These are phyloP conservation scores for Heterobasidion parviporum DNA, from an alignment of 1,284 basidiomycete species.

Conservation along the genomic window DNA sequence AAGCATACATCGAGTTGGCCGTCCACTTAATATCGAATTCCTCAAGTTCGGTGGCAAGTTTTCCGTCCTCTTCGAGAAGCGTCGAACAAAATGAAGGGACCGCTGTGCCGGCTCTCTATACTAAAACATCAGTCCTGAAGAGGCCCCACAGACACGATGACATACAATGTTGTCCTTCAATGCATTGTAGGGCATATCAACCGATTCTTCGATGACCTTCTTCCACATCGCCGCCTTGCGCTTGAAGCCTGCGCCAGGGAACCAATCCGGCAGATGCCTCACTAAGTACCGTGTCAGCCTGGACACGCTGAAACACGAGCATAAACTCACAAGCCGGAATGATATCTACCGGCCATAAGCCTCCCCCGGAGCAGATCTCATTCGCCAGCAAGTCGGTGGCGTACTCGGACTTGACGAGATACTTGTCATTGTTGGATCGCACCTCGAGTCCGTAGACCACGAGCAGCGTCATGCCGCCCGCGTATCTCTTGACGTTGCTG, in stretches of 20 bases:
- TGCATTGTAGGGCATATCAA: neutral
- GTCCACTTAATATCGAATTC: slow-evolving; percentile 7
- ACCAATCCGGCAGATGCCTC: slow-evolving; percentile 16
- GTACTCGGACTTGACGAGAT: slow-evolving; percentile 52
- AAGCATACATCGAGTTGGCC: neutral
- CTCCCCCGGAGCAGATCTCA: slow-evolving; percentile 52
- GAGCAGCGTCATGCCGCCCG: slow-evolving; percentile 52
- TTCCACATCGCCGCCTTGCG: slow-evolving; percentile 7
- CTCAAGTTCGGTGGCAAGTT: neutral
- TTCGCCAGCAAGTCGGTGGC: slow-evolving; percentile 52
- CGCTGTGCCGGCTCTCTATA: neutral
- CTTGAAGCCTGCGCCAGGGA: slow-evolving; percentile 18
- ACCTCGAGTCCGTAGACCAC: slow-evolving; percentile 62
- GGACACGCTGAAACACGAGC: neutral
- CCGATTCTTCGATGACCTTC: neutral
- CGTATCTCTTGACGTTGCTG: slow-evolving; percentile 22
- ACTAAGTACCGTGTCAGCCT: slow-evolving; percentile 5
- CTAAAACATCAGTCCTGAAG: neutral
- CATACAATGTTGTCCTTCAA: neutral
- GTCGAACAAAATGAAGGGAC: neutral
- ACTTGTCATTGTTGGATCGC: slow-evolving; percentile 41
- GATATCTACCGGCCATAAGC: slow-evolving; percentile 15
- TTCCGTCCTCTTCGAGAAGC: neutral
- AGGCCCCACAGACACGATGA: too few relatives aligned
- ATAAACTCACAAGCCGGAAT: slow-evolving; percentile 15